Conservation (phyloP, 768 basidiomycete species). For the Trametes villosa region DNA sequence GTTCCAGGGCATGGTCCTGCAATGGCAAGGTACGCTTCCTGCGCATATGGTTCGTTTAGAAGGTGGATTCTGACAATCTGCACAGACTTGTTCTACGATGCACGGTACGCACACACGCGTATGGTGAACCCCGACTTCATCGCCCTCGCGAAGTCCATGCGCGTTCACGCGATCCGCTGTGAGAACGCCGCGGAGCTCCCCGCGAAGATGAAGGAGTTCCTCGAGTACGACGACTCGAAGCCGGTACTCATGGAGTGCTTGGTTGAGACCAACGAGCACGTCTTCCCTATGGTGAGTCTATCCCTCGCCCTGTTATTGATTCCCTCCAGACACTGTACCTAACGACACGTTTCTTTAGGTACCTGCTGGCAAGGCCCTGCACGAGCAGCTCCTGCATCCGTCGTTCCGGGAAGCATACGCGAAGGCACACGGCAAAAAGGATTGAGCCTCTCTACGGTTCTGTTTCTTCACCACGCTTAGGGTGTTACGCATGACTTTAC, state of each 20-base stretch:
- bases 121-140: conserved; percentile 98
- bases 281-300: conserved; percentile 83
- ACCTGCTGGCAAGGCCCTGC: conserved; percentile 91
- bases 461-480: not conserved
- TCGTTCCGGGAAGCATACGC: conserved; percentile 32
- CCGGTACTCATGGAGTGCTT: conserved; percentile 92
- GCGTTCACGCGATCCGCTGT: conserved; percentile 88
- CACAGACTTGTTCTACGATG: conserved; percentile 93
- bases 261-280: conserved; percentile 84
- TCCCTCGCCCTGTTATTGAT: conserved; percentile 20
- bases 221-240: conserved; percentile 87
- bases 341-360: conserved; percentile 50
- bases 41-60: not conserved
- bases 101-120: conserved; percentile 93
- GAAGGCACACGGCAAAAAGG: conserved; percentile 24
- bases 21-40: conserved; percentile 86
- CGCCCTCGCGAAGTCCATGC: conserved; percentile 87
- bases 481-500: not conserved
- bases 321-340: not conserved
- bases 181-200: conserved; percentile 74
- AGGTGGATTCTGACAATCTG: not conserved
- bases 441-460: not conserved
- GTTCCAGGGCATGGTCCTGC: conserved; percentile 98
- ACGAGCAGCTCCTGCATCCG: conserved; percentile 83
- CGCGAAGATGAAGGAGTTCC: conserved; percentile 97